A percentile compares a stretch with the other conserved stretches of the same genome.
phyloP scores from a whole-genome alignment of 139 green algal genomes.

The Zygnema cylindricum region DNA sequence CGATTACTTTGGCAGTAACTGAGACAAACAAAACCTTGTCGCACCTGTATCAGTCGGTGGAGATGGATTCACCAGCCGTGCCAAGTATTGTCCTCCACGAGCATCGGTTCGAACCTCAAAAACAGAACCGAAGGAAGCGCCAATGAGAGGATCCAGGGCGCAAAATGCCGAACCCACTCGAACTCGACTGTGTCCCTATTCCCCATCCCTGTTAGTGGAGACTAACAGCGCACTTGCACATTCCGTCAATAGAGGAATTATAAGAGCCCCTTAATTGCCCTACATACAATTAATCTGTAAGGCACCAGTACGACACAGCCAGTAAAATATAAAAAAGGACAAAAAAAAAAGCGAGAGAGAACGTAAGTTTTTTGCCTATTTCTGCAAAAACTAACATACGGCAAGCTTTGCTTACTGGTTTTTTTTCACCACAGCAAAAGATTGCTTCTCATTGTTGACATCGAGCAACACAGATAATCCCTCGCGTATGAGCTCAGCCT shows the following conservation, averaged over 20 bases:
- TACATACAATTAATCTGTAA: too few relatives aligned
- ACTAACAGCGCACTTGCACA: too few relatives aligned
- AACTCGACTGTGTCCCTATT: constrained; percentile 12
- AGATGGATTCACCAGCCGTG: not conserved
- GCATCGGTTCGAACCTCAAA: constrained; percentile 33
- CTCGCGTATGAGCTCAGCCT: constrained; percentile 29
- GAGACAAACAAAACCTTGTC: too few relatives aligned
- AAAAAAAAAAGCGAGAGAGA: too few relatives aligned
- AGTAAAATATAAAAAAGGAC: too few relatives aligned
- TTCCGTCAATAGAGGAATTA: not conserved
- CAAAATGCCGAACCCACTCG: constrained; percentile 36
- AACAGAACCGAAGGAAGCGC: constrained; percentile 27
- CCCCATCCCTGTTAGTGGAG: too few relatives aligned
- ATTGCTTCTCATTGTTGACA: constrained; percentile 52
- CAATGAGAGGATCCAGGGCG: constrained; percentile 32
- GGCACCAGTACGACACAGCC: too few relatives aligned
- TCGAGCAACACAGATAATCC: constrained; percentile 43
- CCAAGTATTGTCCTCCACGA: not conserved
- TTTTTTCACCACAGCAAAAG: constrained; percentile 28
- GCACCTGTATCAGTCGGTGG: too few relatives aligned
- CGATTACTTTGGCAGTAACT: too few relatives aligned
- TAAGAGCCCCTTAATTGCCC: constrained; percentile 3
- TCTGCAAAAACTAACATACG: too few relatives aligned
- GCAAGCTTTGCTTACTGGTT: constrained; percentile 8
- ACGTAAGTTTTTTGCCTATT: too few relatives aligned